Conservation (phyloP, 345 rosid genomes). For the Mangifera indica region DNA sequence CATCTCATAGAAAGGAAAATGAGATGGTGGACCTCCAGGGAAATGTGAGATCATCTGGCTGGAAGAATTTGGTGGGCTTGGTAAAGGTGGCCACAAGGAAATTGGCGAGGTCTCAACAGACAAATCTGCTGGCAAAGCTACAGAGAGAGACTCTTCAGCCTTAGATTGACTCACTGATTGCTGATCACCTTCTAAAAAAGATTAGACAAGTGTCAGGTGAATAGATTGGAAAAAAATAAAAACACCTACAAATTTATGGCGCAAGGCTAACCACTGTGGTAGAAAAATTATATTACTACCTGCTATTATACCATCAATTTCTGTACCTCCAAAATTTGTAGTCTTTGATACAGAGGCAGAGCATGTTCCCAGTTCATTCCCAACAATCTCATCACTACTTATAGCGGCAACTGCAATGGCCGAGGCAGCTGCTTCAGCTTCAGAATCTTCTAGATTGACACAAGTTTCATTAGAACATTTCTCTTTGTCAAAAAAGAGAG, state of each 20-base stretch:
- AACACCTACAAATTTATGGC: neutral
- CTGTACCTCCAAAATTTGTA: constrained; percentile 56
- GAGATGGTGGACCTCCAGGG: constrained; percentile 72
- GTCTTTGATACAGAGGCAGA: constrained; percentile 56
- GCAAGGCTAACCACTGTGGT: constrained; percentile 1
- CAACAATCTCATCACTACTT: constrained; percentile 71
- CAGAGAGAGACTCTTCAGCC: constrained; percentile 79
- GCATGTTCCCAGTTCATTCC: constrained; percentile 42
- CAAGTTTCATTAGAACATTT: constrained; percentile 51
- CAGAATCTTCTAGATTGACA: constrained; percentile 64
- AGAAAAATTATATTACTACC: constrained; percentile 28
- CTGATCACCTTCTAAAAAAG: constrained; percentile 44
- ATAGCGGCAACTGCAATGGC: constrained; percentile 93
- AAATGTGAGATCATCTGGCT: constrained; percentile 83
- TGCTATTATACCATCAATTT: constrained; percentile 42
- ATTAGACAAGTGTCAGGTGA: constrained; percentile 4
- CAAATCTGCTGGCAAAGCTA: constrained; percentile 95
- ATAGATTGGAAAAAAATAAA: constrained; percentile 5
- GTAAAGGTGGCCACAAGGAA: constrained; percentile 76
- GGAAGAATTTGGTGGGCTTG: constrained; percentile 70
- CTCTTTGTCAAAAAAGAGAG: constrained; percentile 70
- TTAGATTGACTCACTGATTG: constrained; percentile 55
- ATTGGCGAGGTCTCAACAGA: constrained; percentile 86
- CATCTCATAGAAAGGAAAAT: constrained; percentile 91
- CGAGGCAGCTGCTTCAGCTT: constrained; percentile 82